phyloP scores from a whole-genome alignment of 495 filamentous ascomycete genomes.

The Xylaria nigripes region DNA sequence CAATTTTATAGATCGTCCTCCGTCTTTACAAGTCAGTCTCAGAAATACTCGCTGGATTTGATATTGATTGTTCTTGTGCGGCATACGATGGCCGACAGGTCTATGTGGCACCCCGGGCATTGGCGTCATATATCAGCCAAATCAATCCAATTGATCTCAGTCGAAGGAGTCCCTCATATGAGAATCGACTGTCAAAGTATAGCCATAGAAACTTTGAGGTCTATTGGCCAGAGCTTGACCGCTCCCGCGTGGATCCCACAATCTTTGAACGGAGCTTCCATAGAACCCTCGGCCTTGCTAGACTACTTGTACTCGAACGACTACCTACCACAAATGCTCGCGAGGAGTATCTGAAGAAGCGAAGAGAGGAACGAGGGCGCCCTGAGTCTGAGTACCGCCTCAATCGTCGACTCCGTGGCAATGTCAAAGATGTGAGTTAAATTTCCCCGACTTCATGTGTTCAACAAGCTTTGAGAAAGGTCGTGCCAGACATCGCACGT shows the following conservation, averaged over 20 bases:
- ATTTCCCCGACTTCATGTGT: too few species aligned
- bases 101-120: conserved; percentile 58
- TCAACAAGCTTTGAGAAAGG: not conserved
- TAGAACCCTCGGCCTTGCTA: conserved; percentile 65
- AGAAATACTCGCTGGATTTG: conserved; percentile 77
- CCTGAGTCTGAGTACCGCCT: conserved; percentile 34
- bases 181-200: conserved; percentile 83
- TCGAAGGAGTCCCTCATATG: conserved; percentile 73
- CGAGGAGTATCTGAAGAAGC: conserved; percentile 55
- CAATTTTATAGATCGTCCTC: conserved; percentile 57
- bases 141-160: conserved; percentile 70
- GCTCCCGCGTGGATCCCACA: conserved; percentile 66
- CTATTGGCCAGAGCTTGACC: conserved; percentile 64
- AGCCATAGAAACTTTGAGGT: conserved; percentile 75
- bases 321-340: conserved; percentile 57
- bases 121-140: conserved; percentile 72
- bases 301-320: conserved; percentile 70
- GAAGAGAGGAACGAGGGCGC: conserved; percentile 61
- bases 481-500: not conserved
- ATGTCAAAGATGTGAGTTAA: conserved; percentile 55
- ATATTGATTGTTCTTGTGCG: conserved; percentile 73
- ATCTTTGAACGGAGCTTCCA: conserved; percentile 75
- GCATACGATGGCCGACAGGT: conserved; percentile 74
- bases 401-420: conserved; percentile 35
- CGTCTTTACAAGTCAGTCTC: conserved; percentile 73